phyloP scores from a whole-genome alignment of 2,329 filamentous ascomycete genomes.

The Diplodia scrobiculata region DNA sequence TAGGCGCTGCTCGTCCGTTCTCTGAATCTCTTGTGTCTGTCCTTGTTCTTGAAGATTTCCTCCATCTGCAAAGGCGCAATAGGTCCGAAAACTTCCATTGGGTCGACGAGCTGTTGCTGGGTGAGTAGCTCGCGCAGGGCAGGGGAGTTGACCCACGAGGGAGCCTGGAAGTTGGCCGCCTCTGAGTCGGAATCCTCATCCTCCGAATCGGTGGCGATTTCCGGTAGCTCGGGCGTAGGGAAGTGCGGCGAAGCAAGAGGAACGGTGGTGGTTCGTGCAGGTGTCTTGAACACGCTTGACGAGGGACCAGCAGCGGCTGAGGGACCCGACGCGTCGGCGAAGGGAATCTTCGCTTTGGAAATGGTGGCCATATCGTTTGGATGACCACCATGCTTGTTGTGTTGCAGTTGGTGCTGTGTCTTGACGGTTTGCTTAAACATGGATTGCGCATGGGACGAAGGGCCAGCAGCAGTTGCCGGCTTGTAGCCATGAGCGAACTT shows the following conservation, averaged over 20 bases:
- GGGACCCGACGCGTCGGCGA: conserved; percentile 68
- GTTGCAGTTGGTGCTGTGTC: conserved; percentile 65
- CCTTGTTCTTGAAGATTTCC: conserved; percentile 91
- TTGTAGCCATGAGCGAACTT: conserved; percentile 67
- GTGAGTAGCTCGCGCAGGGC: conserved; percentile 74
- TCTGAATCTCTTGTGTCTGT: conserved; percentile 82
- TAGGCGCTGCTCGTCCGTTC: conserved; percentile 91
- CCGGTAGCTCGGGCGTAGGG: conserved; percentile 86
- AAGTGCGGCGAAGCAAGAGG: conserved; percentile 80
- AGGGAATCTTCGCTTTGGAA: conserved; percentile 85
- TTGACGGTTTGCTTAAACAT: conserved; percentile 69
- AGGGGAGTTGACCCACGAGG: conserved; percentile 86
- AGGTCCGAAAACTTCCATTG: conserved; percentile 82
- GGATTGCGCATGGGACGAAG: conserved; percentile 46
- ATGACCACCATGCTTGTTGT: conserved; percentile 65
- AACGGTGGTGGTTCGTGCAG: conserved; percentile 59
- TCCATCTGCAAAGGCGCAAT: conserved; percentile 91
- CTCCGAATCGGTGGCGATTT: conserved; percentile 93
- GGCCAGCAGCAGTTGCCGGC: conserved; percentile 59
- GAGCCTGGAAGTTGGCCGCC: conserved; percentile 58
- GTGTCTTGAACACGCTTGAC: conserved; percentile 64
- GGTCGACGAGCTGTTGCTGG: conserved; percentile 82
- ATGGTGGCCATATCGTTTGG: conserved; percentile 85
- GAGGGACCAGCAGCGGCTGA: conserved; percentile 18
- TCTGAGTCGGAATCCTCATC: conserved; percentile 65